These are phyloP conservation scores for Postia placenta DNA, from an alignment of 768 basidiomycete species.

Conservation along the genomic window DNA sequence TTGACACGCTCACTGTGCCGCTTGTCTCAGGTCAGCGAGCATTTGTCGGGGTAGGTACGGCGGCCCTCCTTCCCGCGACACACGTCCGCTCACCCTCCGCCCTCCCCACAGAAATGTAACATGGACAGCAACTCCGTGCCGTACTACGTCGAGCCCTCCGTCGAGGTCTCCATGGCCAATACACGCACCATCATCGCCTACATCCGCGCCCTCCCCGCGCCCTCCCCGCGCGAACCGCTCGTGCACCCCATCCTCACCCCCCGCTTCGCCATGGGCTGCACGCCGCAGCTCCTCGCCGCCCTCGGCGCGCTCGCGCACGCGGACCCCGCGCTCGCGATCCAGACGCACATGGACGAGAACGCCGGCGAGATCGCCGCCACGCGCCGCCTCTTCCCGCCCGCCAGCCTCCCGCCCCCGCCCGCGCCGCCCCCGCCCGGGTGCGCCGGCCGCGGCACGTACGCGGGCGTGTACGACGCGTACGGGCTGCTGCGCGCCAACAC, in stretches of 20 bases:
- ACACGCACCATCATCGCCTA: conserved; percentile 64
- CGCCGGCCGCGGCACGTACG: conserved; percentile 50
- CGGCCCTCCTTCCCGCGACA: neutral
- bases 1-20: neutral
- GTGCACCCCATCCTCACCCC: conserved; percentile 92
- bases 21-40: conserved; percentile 64
- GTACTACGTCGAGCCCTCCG: conserved; percentile 64
- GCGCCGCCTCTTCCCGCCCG: conserved; percentile 53
- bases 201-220: conserved; percentile 50
- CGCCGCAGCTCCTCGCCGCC: conserved; percentile 53
- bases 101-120: conserved; percentile 68
- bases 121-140: conserved; percentile 73
- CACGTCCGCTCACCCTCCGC: neutral
- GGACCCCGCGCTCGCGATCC: conserved; percentile 65
- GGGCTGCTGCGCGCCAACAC: conserved; percentile 76
- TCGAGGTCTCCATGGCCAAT: conserved; percentile 48
- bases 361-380: conserved; percentile 62
- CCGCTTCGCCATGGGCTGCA: conserved; percentile 93
- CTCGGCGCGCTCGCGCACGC: conserved; percentile 57
- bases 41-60: conserved; percentile 67
- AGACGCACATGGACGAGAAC: conserved; percentile 94
- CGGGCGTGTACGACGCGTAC: conserved; percentile 75
- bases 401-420: conserved; percentile 9
- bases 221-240: conserved; percentile 28
- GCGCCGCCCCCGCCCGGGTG: neutral